phyloP scores from a whole-genome alignment of 2,329 filamentous ascomycete species.

The Pseudogymnoascus pannorum region DNA sequence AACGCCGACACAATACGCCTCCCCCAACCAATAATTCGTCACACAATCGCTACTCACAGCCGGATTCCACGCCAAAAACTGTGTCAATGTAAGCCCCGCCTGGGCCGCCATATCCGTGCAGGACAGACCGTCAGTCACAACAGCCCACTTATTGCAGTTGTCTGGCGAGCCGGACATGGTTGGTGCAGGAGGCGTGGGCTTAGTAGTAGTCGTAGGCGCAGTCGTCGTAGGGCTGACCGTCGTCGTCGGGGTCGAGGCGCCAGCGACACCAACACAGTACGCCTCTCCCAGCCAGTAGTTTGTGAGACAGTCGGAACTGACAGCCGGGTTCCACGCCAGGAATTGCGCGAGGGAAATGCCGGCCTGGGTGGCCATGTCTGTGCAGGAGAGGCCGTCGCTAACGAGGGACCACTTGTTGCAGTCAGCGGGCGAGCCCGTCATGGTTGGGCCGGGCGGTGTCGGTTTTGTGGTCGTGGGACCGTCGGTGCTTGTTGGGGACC shows the following conservation, averaged over 20 bases:
- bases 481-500: not conserved
- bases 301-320: constrained; percentile 17
- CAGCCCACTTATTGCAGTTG: constrained; percentile 2
- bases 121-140: constrained; percentile 9
- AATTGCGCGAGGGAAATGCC: constrained; percentile 17
- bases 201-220: no score
- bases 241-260: no score
- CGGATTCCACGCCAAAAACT: constrained; percentile 27
- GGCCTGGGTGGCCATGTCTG: not conserved
- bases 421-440: no score
- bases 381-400: constrained; percentile 14
- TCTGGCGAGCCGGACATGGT: not conserved
- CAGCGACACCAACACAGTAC: constrained; percentile 9
- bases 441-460: constrained; percentile 17
- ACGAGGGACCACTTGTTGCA: no score
- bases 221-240: no score
- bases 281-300: constrained; percentile 1
- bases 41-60: constrained; percentile 15
- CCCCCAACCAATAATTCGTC: not conserved
- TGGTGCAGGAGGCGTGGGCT: no score
- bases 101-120: constrained; percentile 11
- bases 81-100: constrained; percentile 9
- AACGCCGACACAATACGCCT: constrained; percentile 11
- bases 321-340: constrained; percentile 26
- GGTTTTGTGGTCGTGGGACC: constrained; percentile 6